Base-by-base conservation (phyloP, 2,329 filamentous ascomycete genomes). In the Colletotrichum sp. region DNA sequence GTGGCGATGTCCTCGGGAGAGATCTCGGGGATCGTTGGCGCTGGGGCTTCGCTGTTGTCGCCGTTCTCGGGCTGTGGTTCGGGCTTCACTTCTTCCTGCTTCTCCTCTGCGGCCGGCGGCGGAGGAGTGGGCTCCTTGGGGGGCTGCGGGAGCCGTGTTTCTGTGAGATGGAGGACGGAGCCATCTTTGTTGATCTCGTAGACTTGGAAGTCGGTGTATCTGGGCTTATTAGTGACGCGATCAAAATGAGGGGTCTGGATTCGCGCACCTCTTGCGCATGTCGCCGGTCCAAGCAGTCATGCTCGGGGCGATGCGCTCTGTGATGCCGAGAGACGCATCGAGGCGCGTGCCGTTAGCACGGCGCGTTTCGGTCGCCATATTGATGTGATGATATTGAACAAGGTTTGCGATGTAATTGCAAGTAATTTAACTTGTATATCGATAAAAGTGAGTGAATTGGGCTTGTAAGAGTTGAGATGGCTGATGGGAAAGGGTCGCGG, bases 191-290 rank as follows among this genome's bases (percentile, higher is more conserved):
- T 87, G 77, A 98, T 96, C 84, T 98, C 96, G 81, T 98, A 96
- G 80, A 98, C 96, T 79, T 97, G 88, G 80, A 98, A 98, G 83
- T 98, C 96, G 6, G 96, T 96, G 84, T 96, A 98, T 79, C 95
- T 92, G 66, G 9, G 15, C 8, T 30, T 43, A 8, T 28, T 34
- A 61, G 48, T 32, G 28, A 16, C 30, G 24, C 3, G 7, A 21
- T n/a, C 32, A 34, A 34, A 34, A 15, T 13, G 32, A 34, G 12
- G 12, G 32, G 32, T 34, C 12, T 13, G 13, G 13, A 15, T 34
- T 34, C 32, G 26, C 52, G 12, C 60, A 76, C 77, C 77, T 77
- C 34, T 77, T 77, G 34, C 77, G 77, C 65, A 77, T 75, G 26
- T 78, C 77, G 67, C 77, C 77, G 4, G 69, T 77, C 77, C 77